A percentile compares a stretch with the other conserved stretches of the same genome.
phyloP scores from a whole-genome alignment of 208 protist species.

The Leishmania guyanensis region DNA sequence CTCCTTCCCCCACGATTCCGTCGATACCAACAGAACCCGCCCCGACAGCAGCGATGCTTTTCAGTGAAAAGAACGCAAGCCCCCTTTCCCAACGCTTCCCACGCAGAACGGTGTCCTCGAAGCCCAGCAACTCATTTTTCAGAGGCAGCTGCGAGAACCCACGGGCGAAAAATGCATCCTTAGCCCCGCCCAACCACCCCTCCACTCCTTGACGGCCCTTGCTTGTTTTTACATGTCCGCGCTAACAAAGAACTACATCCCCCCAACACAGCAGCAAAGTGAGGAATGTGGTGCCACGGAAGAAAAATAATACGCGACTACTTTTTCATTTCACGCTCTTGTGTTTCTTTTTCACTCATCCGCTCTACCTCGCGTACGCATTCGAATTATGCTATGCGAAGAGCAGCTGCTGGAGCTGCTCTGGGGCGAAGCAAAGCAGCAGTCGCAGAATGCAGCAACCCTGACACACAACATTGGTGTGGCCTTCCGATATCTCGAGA shows the following conservation, averaged over 20 bases:
- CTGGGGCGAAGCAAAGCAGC: constrained; percentile 19
- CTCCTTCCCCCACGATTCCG: neutral
- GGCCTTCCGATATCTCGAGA: constrained; percentile 25
- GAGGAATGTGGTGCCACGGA: no score
- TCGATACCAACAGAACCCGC: neutral
- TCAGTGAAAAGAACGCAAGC: neutral
- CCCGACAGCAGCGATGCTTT: neutral
- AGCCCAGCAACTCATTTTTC: neutral
- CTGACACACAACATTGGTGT: constrained; percentile 22
- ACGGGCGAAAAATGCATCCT: no score
- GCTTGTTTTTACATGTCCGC: neutral
- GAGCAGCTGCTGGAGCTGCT: neutral
- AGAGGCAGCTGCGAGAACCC: neutral
- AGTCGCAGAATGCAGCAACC: constrained; percentile 25
- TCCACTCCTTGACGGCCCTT: neutral
- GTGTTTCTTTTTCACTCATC: neutral
- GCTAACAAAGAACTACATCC: neutral
- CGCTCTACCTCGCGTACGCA: neutral
- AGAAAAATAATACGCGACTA: neutral
- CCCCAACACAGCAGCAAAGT: neutral
- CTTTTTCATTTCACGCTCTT: neutral
- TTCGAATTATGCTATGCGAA: neutral
- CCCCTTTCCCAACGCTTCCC: neutral
- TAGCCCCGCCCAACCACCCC: neutral
- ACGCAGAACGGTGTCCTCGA: neutral